A percentile compares a stretch with the other conserved stretches of the same genome.
Evolutionary conservation across 1,139 yeast species (phyloP).

Genomic region (Groenewaldozyma sp.): DNA sequence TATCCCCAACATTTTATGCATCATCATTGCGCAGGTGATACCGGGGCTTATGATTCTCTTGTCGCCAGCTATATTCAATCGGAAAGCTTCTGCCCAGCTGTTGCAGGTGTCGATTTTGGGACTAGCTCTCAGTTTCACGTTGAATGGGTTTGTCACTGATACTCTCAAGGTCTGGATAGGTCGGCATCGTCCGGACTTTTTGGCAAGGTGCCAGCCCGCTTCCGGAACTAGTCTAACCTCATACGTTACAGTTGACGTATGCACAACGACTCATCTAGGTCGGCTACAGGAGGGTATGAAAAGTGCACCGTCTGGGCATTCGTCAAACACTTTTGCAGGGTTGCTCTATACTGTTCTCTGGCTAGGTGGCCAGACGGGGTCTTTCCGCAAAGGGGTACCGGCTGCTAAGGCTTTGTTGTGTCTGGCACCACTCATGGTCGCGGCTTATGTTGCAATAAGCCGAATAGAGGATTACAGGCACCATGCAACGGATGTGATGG

Average conservation of each 20-base stretch:
- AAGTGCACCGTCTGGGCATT: constrained; percentile 78
- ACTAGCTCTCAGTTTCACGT: constrained; percentile 33
- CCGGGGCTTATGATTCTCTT: constrained; percentile 26
- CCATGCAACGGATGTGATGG: constrained; percentile 56
- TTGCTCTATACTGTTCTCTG: constrained; percentile 55
- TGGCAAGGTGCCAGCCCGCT: constrained; percentile 58
- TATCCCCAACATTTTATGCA: constrained; percentile 32
- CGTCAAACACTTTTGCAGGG: constrained; percentile 60
- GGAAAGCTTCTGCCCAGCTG: constrained; percentile 17
- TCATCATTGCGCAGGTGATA: constrained; percentile 25
- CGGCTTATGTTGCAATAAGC: constrained; percentile 40
- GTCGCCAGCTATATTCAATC: constrained; percentile 16
- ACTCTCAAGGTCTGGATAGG: constrained; percentile 65
- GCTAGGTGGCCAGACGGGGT: constrained; percentile 49
- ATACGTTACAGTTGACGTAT: constrained; percentile 45
- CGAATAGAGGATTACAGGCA: constrained; percentile 71
- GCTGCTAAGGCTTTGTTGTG: constrained; percentile 24
- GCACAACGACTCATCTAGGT: constrained; percentile 34
- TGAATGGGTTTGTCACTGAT: constrained; percentile 43
- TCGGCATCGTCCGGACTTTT: constrained; percentile 73
- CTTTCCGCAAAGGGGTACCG: constrained; percentile 29
- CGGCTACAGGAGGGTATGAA: constrained; percentile 57
- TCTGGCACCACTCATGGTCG: constrained; percentile 23
- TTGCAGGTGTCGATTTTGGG: constrained; percentile 38
- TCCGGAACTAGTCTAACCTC: constrained; percentile 28